Evolutionary conservation across 768 basidiomycete species (phyloP).

Genomic region (Hericium erinaceus): DNA sequence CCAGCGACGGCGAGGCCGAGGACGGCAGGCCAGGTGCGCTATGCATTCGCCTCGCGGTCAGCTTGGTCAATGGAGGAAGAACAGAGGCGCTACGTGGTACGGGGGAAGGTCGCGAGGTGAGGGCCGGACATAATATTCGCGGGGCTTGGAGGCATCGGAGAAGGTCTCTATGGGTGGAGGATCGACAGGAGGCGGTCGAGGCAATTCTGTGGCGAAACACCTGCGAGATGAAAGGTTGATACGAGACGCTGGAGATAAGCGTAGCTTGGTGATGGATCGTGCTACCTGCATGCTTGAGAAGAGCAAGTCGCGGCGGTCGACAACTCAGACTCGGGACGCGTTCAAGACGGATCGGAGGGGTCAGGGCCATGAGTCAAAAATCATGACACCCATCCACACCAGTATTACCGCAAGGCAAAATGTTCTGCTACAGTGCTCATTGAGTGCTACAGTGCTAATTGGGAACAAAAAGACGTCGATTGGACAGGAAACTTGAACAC

Average conservation of each 20-base stretch:
- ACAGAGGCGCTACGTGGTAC: constrained; percentile 25
- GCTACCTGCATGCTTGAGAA: not conserved
- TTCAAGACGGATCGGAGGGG: too few relatives aligned
- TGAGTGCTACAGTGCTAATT: too few relatives aligned
- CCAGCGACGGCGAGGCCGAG: constrained; percentile 43
- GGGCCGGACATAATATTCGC: constrained; percentile 35
- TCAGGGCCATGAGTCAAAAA: too few relatives aligned
- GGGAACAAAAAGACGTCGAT: too few relatives aligned
- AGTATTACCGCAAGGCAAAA: too few relatives aligned
- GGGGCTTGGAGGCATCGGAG: constrained; percentile 34
- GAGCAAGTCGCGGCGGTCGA: not conserved
- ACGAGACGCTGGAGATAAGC: not conserved
- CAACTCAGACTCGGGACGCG: constrained; percentile 14
- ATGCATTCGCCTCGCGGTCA: not conserved
- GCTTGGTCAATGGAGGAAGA: not conserved
- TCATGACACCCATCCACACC: too few relatives aligned
- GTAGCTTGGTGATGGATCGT: not conserved
- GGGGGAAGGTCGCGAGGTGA: constrained; percentile 32
- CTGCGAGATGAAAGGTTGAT: not conserved
- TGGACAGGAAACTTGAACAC: too few relatives aligned
- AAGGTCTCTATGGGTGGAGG: constrained; percentile 27
- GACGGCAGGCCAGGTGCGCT: constrained; percentile 49
- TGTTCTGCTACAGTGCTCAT: too few relatives aligned
- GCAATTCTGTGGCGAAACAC: constrained; percentile 6
- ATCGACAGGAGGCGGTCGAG: constrained; percentile 9